Evolutionary conservation across 345 rosid genomes (phyloP).

Genomic region (Eucalyptus caleyi): DNA sequence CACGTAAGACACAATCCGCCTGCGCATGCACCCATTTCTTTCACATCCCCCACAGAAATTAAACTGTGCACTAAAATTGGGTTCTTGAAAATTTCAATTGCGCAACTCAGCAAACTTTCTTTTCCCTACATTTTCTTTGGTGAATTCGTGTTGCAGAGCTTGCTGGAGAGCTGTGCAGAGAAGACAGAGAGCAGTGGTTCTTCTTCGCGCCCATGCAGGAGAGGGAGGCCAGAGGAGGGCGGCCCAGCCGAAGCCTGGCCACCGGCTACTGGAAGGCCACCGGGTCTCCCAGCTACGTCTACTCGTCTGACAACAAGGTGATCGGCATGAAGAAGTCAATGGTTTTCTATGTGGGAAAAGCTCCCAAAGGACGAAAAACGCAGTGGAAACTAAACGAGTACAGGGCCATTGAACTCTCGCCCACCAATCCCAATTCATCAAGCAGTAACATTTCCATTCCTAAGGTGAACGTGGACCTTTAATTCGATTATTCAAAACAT

Average conservation of each 20-base stretch:
- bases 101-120: background rate
- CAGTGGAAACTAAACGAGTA: background rate
- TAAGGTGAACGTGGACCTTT: background rate
- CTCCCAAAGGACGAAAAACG: constrained; percentile 51
- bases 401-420: background rate
- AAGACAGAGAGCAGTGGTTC: constrained; percentile 85
- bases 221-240: constrained; percentile 75
- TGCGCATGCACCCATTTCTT: background rate
- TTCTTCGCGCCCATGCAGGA: constrained; percentile 75
- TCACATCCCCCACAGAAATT: background rate
- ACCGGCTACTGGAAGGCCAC: constrained; percentile 95
- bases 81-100: background rate
- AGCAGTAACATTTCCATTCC: background rate
- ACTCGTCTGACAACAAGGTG: constrained; percentile 47
- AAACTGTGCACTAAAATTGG: background rate
- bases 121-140: background rate
- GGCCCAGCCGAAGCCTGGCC: constrained; percentile 56
- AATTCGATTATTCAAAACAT: background rate
- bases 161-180: constrained; percentile 50
- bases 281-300: constrained; percentile 70
- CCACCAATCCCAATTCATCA: background rate
- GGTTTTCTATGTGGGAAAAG: constrained; percentile 77
- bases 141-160: constrained; percentile 25
- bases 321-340: constrained; percentile 81
- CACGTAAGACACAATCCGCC: constrained; percentile 17